Percentiles rank a stretch among this genome's conserved stretches.
Conservation (phyloP, 2,329 filamentous ascomycete species). For the Ilyonectria sp. region DNA sequence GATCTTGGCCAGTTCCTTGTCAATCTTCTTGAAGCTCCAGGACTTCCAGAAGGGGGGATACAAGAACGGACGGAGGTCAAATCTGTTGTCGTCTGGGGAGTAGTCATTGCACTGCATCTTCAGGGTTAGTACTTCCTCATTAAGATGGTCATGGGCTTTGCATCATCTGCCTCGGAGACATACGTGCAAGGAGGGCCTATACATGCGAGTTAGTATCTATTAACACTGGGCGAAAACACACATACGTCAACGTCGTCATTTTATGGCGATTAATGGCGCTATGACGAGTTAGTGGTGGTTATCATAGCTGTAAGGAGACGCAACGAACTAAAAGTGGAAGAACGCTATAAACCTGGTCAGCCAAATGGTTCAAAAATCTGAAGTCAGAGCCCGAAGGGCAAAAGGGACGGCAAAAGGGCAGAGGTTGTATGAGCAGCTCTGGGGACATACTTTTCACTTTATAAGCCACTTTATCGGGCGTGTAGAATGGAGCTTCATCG, state of each 20-base stretch:
- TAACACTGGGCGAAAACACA: too few species aligned
- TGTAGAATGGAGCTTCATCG: constrained; percentile 44
- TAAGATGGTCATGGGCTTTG: not conserved
- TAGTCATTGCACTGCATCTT: constrained; percentile 33
- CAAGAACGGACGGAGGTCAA: constrained; percentile 45
- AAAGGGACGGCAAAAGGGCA: not conserved
- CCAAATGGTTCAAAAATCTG: not conserved
- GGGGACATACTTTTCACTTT: constrained; percentile 38
- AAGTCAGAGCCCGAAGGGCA: too few species aligned
- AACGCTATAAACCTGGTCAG: constrained; percentile 45
- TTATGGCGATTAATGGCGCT: constrained; percentile 43
- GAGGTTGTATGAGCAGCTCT: not conserved
- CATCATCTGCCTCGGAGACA: not conserved
- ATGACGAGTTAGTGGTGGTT: not conserved
- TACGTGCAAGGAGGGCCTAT: constrained; percentile 7
- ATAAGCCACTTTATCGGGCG: constrained; percentile 55
- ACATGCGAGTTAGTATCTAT: too few species aligned
- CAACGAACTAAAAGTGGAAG: constrained; percentile 43
- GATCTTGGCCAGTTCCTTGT: constrained; percentile 53
- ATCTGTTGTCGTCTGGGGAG: constrained; percentile 48
- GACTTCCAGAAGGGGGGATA: constrained; percentile 54
- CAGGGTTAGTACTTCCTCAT: not conserved
- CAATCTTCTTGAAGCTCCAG: constrained; percentile 58
- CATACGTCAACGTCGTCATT: constrained; percentile 8
- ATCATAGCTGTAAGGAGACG: not conserved